Percentiles rank a stretch among this genome's conserved stretches.
phyloP scores from a whole-genome alignment of 1,284 basidiomycete species.

The Sporisorium iseilematis-ciliati region DNA sequence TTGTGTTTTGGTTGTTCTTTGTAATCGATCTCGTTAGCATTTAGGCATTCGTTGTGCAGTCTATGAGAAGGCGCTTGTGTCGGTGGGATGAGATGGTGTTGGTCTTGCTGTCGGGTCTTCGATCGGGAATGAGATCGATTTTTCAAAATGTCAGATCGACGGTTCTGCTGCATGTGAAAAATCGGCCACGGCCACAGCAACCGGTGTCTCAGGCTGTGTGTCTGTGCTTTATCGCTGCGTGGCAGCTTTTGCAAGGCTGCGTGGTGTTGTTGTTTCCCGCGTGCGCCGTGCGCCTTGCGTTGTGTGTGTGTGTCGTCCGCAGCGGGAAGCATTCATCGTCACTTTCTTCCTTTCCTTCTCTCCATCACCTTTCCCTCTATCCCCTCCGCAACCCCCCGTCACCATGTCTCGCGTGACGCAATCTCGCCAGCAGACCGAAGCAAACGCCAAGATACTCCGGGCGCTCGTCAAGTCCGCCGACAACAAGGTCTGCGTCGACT shows the following conservation, averaged over 20 bases:
- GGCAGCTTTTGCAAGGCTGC: background rate
- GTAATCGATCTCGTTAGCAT: no score
- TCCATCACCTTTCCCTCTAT: background rate
- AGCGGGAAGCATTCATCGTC: background rate
- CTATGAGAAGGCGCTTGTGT: background rate
- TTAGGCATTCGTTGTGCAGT: no score
- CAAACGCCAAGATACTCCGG: slow-evolving; percentile 64
- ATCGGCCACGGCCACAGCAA: no score
- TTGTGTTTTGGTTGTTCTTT: background rate
- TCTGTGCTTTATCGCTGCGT: background rate
- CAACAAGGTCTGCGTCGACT: slow-evolving; percentile 83
- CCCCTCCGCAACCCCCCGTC: background rate
- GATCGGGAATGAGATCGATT: background rate
- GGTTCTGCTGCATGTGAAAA: background rate
- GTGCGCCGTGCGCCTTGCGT: background rate
- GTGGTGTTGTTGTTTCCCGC: background rate
- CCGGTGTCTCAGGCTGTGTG: background rate
- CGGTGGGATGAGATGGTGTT: background rate
- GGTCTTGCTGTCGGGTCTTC: no score
- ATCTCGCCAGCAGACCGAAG: slow-evolving; percentile 67
- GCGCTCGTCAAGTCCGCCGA: slow-evolving; percentile 75
- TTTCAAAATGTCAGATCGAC: background rate
- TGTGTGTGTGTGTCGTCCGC: background rate
- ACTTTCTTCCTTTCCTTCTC: background rate
- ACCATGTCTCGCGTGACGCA: slow-evolving; percentile 64